Evolutionary conservation across 257 asterid genomes (phyloP).

Genomic region (Marsdenia floribunda): DNA sequence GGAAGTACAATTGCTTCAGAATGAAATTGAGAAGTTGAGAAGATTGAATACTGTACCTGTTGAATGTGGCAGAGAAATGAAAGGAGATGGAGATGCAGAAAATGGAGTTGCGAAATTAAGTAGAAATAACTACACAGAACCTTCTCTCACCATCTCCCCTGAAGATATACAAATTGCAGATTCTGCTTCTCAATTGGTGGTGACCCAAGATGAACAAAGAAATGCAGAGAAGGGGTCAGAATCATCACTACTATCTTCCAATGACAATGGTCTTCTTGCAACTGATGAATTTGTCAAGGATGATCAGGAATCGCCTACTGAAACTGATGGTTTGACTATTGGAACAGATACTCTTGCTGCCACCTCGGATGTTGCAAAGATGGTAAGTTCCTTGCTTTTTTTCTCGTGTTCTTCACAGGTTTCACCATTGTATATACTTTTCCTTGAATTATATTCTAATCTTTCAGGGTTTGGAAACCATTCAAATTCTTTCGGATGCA

Average conservation of each 20-base stretch:
- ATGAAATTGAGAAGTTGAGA: slow-evolving; percentile 46
- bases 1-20: slow-evolving; percentile 36
- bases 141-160: slow-evolving; percentile 32
- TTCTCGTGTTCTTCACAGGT: background rate
- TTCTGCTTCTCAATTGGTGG: slow-evolving; percentile 32
- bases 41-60: slow-evolving; percentile 29
- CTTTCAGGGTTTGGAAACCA: slow-evolving; percentile 75
- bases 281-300: slow-evolving; percentile 30
- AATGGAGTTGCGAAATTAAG: slow-evolving; percentile 38
- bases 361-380: slow-evolving; percentile 54
- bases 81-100: slow-evolving; percentile 31
- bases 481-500: slow-evolving; percentile 90
- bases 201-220: slow-evolving; percentile 36
- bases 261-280: slow-evolving; percentile 31
- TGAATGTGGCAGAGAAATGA: slow-evolving; percentile 33
- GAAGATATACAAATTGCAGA: slow-evolving; percentile 34
- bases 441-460: slow-evolving; percentile 15
- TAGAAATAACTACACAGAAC: slow-evolving; percentile 27
- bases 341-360: slow-evolving; percentile 44
- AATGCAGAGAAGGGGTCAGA: slow-evolving; percentile 36
- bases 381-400: slow-evolving; percentile 32
- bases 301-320: slow-evolving; percentile 34
- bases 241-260: slow-evolving; percentile 26
- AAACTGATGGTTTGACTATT: slow-evolving; percentile 28
- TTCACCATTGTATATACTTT: background rate